These are phyloP conservation scores for Casuarina equisetifolia DNA, from an alignment of 306 rosid genomes.

Conservation along the genomic window DNA sequence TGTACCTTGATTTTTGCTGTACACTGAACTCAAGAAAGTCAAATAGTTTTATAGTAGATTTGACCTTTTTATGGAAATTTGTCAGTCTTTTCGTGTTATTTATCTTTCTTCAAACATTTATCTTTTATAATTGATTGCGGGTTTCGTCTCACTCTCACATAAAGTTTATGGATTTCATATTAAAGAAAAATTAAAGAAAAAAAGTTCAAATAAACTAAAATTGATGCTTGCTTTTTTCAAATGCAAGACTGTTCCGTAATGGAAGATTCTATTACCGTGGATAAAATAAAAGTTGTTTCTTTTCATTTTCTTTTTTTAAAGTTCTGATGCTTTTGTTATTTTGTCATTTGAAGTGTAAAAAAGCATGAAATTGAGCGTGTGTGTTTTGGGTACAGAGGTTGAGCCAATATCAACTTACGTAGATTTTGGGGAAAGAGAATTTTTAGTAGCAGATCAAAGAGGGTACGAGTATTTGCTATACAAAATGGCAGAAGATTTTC, in stretches of 20 bases:
- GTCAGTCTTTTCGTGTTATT: no score
- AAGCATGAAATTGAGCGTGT: constrained; percentile 18
- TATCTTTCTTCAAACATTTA: neutral
- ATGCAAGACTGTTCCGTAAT: neutral
- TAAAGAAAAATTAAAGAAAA: neutral
- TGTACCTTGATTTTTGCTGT: neutral
- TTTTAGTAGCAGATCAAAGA: constrained; percentile 87
- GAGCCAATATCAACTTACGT: constrained; percentile 86
- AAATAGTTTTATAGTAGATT: neutral
- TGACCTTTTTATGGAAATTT: neutral
- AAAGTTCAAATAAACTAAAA: neutral
- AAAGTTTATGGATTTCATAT: neutral
- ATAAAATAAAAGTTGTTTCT: neutral
- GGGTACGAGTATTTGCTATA: constrained; percentile 75
- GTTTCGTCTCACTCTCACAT: neutral
- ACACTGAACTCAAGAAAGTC: neutral
- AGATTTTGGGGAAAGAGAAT: constrained; percentile 85
- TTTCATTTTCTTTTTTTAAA: neutral
- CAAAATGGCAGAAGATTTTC: constrained; percentile 82
- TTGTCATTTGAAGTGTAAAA: neutral
- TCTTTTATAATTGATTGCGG: neutral
- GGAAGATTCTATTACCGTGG: neutral
- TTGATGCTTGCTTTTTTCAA: neutral
- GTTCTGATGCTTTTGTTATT: neutral
- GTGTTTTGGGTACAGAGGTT: constrained; percentile 60